Conservation (phyloP, 164 flowering plant species). For the Vitis rotundifolia region DNA sequence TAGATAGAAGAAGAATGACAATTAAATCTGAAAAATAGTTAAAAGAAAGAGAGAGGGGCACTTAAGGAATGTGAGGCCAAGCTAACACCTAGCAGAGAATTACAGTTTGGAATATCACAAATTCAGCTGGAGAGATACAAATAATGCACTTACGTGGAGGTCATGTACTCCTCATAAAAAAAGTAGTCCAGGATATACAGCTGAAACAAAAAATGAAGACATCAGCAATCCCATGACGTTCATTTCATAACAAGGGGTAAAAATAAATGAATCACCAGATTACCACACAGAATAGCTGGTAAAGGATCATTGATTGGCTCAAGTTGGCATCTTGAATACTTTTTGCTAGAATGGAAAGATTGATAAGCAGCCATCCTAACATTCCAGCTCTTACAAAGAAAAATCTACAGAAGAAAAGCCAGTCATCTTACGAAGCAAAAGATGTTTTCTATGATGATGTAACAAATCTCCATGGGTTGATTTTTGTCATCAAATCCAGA, state of each 20-base stretch:
- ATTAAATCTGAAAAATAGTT: too few species aligned
- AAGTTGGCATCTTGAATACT: slow-evolving; percentile 56
- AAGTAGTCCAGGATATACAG: slow-evolving; percentile 87
- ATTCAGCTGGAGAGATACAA: neutral
- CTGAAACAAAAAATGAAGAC: slow-evolving; percentile 41
- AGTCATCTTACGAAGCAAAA: slow-evolving; percentile 4
- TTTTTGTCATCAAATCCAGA: neutral
- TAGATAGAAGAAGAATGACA: too few species aligned
- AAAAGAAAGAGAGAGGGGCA: neutral
- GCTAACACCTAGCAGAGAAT: neutral
- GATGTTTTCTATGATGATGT: too few species aligned
- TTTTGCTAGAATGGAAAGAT: slow-evolving; percentile 83
- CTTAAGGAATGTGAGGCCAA: neutral
- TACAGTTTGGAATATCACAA: neutral
- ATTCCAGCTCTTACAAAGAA: slow-evolving; percentile 99
- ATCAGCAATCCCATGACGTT: slow-evolving; percentile 12
- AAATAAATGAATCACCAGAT: slow-evolving; percentile 4
- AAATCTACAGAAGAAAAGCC: slow-evolving; percentile 54
- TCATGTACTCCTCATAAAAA: slow-evolving; percentile 92
- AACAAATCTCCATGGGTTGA: neutral
- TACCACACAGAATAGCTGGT: slow-evolving; percentile 82
- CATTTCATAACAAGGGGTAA: neutral
- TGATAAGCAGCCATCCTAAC: slow-evolving; percentile 99
- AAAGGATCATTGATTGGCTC: slow-evolving; percentile 79
- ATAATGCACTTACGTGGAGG: slow-evolving; percentile 83